Evolutionary conservation across 495 filamentous ascomycete species (phyloP).

Genomic region (Penicillium roqueforti): DNA sequence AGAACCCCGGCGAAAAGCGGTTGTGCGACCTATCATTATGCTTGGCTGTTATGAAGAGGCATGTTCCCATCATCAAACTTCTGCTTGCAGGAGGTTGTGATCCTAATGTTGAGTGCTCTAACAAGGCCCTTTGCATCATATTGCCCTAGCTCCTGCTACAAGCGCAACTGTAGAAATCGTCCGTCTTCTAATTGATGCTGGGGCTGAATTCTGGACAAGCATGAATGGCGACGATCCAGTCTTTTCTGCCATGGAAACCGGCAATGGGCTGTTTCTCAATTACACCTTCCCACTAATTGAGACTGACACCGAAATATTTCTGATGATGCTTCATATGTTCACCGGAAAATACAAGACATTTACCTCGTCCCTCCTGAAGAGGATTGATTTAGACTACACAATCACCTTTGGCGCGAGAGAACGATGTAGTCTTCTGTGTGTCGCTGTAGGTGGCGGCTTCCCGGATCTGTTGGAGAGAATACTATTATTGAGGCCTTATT

Average conservation of each 20-base stretch:
- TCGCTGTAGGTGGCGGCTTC: not conserved
- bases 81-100: not conserved
- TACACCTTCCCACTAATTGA: not conserved
- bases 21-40: not conserved
- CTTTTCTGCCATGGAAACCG: not conserved
- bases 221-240: too few species aligned
- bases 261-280: not conserved
- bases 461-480: not conserved
- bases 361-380: not conserved
- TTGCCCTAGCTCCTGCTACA: not conserved
- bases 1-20: not conserved
- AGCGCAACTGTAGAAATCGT: not conserved
- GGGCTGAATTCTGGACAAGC: too few species aligned
- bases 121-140: not conserved
- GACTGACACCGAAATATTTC: not conserved
- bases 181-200: not conserved
- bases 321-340: not conserved
- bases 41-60: not conserved
- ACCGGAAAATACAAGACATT: not conserved
- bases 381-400: not conserved
- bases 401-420: too few species aligned
- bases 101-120: not conserved
- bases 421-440: not conserved
- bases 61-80: conserved; percentile 1
- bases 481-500: not conserved